Evolutionary conservation across 371 early-diverging fungal genomes (phyloP), one percentile per base, ranked within the genome.

Genomic region (Enterocytospora artemiae): DNA sequence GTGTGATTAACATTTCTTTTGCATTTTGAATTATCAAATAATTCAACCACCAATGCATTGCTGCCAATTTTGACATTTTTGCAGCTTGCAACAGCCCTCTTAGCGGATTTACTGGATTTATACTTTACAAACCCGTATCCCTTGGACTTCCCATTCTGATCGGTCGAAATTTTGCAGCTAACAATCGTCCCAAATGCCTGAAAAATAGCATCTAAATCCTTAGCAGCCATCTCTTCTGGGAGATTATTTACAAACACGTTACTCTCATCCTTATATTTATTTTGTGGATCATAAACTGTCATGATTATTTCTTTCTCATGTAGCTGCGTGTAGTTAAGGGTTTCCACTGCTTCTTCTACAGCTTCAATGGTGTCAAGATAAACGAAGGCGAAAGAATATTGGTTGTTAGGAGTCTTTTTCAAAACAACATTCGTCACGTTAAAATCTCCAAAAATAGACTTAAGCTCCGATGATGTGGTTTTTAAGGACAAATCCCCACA

Each of bases 241-340:
- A 98, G 82, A 86, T 96, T 96, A 85, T 96, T 96, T 83, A 98
- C 95, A 80, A 98, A 91, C 74, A 98, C 86, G 82, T 98, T 98
- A 67, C 92, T 93, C 28, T 73, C 64, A 24, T 59, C 63, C 7
- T 62, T 59, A 4, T 49, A 43, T 16, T 33, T 56, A 51, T 73
- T 69, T 24, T 72, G 56, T 1, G 61, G 48, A n/a, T 34, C 39
- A 59, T 67, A 71, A 7, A 73, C 67, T 18, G n/a, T 25, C 20
- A 69, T 32, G 37, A 71, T 30, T 31, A 79, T 77, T 43, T 73
- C 41, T 14, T 54, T 63, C 0, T 66, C 70, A 39, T 79, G 59
- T 14, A 79, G 34, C 20, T 60, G 53, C 36, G 46, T 66, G 45
- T 71, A 73, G 48, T 79, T 76, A 31, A 68, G 65, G 28, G 68